Evolutionary conservation across 2,329 filamentous ascomycete species (phyloP).

Genomic region (Hortaea werneckii): DNA sequence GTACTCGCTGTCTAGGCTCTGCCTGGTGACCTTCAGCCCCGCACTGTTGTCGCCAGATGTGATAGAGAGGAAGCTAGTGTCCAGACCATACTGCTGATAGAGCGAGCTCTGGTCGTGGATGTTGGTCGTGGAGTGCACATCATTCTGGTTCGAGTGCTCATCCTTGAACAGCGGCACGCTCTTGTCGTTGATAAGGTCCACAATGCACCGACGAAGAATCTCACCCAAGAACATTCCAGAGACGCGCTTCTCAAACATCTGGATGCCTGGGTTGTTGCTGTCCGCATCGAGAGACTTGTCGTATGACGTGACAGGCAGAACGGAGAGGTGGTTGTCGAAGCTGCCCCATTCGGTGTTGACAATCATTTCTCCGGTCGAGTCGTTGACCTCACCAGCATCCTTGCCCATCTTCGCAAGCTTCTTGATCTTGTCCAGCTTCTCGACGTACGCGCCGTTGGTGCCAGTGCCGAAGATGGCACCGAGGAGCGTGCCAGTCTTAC

Average conservation of each 20-base stretch:
- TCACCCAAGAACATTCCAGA: slow-evolving; percentile 98
- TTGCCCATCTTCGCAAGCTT: slow-evolving; percentile 50
- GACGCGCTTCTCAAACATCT: slow-evolving; percentile 98
- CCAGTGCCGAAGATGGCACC: slow-evolving; percentile 96
- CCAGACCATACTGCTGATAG: slow-evolving; percentile 75
- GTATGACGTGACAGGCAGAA: slow-evolving; percentile 76
- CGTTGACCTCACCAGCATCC: slow-evolving; percentile 55
- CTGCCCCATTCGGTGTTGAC: slow-evolving; percentile 98
- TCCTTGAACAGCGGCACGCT: slow-evolving; percentile 65
- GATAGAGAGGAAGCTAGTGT: slow-evolving; percentile 81
- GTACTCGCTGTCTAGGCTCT: slow-evolving; percentile 67
- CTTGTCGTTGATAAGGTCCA: slow-evolving; percentile 61
- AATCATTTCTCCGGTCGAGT: slow-evolving; percentile 83
- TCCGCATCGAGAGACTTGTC: slow-evolving; percentile 68
- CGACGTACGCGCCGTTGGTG: slow-evolving; percentile 94
- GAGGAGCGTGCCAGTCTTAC: slow-evolving; percentile 76
- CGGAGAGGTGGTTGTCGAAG: slow-evolving; percentile 86
- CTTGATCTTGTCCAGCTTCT: slow-evolving; percentile 76
- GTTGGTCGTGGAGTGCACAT: slow-evolving; percentile 55
- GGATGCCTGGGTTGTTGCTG: slow-evolving; percentile 82
- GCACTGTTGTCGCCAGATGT: slow-evolving; percentile 70
- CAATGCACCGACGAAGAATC: slow-evolving; percentile 68
- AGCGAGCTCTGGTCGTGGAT: slow-evolving; percentile 57
- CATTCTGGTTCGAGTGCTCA: slow-evolving; percentile 61
- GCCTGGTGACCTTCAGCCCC: slow-evolving; percentile 62